These are phyloP conservation scores for Aureobasidium leucospermi DNA, from an alignment of 2,329 filamentous ascomycete genomes.

Conservation along the genomic window DNA sequence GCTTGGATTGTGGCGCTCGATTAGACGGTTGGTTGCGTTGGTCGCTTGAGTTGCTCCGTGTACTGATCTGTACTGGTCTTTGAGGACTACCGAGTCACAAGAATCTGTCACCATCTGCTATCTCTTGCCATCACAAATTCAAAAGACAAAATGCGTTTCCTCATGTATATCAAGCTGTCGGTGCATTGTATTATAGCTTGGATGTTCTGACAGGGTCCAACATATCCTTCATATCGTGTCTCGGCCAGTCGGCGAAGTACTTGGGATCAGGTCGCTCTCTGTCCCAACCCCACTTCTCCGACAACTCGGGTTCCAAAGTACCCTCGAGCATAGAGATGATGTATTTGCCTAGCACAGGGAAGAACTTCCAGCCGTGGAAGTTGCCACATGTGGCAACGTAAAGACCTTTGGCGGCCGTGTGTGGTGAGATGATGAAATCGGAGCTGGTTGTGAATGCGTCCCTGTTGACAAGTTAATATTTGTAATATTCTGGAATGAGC, in stretches of 20 bases:
- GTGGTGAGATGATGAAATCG: slow-evolving; percentile 44
- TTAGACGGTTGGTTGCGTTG: neutral
- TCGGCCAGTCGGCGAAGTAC: slow-evolving; percentile 50
- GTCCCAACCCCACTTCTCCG: slow-evolving; percentile 52
- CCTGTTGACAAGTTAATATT: slow-evolving; percentile 34
- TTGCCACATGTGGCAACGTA: slow-evolving; percentile 41
- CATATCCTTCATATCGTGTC: slow-evolving; percentile 51
- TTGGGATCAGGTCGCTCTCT: slow-evolving; percentile 48
- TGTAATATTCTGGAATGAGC: slow-evolving; percentile 4
- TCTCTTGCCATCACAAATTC: neutral
- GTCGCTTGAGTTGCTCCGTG: neutral
- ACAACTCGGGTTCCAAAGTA: slow-evolving; percentile 37
- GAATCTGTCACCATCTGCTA: neutral
- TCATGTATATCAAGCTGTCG: slow-evolving; percentile 12
- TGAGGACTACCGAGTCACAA: neutral
- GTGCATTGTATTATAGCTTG: slow-evolving; percentile 12
- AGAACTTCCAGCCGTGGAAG: slow-evolving; percentile 33
- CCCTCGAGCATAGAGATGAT: slow-evolving; percentile 30
- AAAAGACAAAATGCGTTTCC: neutral
- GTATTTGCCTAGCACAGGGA: slow-evolving; percentile 30
- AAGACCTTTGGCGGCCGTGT: slow-evolving; percentile 33
- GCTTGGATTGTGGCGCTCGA: neutral
- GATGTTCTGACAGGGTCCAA: slow-evolving; percentile 26
- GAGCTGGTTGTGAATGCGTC: slow-evolving; percentile 56
- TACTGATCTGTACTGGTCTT: neutral